Evolutionary conservation across 306 rosid species (phyloP), one percentile per base, ranked within the genome.

Genomic region (Sicyos baderoa): DNA sequence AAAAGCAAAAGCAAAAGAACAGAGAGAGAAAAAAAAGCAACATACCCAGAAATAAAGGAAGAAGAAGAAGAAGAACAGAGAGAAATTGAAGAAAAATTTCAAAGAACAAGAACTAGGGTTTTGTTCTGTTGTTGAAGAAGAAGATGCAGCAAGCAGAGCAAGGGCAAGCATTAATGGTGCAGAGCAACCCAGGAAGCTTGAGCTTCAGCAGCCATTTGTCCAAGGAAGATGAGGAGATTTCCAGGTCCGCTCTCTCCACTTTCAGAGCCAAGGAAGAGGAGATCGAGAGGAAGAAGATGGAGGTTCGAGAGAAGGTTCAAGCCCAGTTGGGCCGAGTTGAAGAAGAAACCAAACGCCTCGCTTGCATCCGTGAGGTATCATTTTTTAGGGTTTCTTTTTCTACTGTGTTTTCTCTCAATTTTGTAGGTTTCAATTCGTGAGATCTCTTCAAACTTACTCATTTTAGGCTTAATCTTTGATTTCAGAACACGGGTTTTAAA

Each of bases 121-220:
- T 59, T 49, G 35, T 29, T 29, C n/a, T 17, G 27, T 69, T 3
- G 19, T 58, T 44, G 11, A 72, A 17, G 42, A 67, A 32, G 62
- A 78, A 29, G 35, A 29, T 73, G 78, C 80, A 80, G 71, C 19
- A 29, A 3, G 5, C 84, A 25, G 90, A 83, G 79, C 77, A 82
- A 32, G 54, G 67, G 47, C 86, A 79, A 63, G 84, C 85, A 70
- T 68, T 89, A 81, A 81, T 81, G 61, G 88, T 85, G n/a, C 97
- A 87, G 78, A 93, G 77, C 86, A 89, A 77, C 86, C 82, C 95
- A 0, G 97, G 96, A 11, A 89, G 87, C 72, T 77, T 93, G 0
- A 93, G 98, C 88, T 93, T 93, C 85, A 93, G 84, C 81, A 93
- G 98, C 81, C 88, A 88, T 40, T 74, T 93, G 56, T 93, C 97